phyloP scores from a whole-genome alignment of 345 rosid genomes.

The Lagerstroemia speciosa region DNA sequence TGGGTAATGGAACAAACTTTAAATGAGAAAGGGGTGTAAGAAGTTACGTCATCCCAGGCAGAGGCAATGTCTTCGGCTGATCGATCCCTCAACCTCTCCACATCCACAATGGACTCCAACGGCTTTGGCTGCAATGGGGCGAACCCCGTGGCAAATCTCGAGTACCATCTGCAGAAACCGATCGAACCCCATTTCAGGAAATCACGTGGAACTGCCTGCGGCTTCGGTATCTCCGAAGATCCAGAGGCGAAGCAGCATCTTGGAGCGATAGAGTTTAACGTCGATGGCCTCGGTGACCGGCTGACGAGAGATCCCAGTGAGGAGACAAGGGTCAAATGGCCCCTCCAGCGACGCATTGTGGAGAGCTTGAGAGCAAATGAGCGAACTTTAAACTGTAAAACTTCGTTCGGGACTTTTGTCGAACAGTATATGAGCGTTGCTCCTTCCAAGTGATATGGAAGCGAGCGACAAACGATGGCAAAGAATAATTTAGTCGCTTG shows the following conservation, averaged over 20 bases:
- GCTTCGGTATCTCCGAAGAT: conserved; percentile 12
- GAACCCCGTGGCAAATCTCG: conserved; percentile 77
- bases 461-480: no score
- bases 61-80: conserved; percentile 77
- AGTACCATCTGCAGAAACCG: conserved; percentile 52
- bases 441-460: no score
- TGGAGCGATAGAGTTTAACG: conserved; percentile 8
- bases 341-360: conserved; percentile 11
- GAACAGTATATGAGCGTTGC: neutral
- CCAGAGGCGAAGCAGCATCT: conserved; percentile 21
- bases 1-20: neutral
- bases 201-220: conserved; percentile 32
- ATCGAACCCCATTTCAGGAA: conserved; percentile 54
- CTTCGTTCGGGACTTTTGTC: neutral
- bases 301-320: conserved; percentile 11
- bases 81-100: conserved; percentile 50
- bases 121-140: conserved; percentile 75
- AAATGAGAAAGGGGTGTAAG: neutral
- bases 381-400: neutral
- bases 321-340: neutral
- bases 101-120: conserved; percentile 79
- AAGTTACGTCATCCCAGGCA: conserved; percentile 73
- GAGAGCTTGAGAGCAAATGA: neutral
- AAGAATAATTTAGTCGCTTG: no score
- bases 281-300: neutral